Conservation (phyloP, 768 basidiomycete species). For the Phlebiopsis flavidoalba region DNA sequence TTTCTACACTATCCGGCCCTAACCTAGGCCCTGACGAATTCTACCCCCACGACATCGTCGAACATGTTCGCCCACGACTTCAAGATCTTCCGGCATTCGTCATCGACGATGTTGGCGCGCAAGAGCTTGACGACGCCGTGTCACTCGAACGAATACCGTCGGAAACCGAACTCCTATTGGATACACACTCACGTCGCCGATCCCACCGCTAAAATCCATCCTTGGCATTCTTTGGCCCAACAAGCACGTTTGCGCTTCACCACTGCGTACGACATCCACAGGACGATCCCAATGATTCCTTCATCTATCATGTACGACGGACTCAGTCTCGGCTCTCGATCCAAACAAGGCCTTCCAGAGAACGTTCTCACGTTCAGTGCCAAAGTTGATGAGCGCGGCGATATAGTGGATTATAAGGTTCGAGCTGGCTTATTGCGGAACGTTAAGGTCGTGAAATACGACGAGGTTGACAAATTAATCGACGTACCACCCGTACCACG, state of each 20-base stretch:
- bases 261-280: constrained; percentile 62
- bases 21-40: constrained; percentile 61
- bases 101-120: constrained; percentile 73
- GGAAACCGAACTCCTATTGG: constrained; percentile 64
- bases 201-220: constrained; percentile 75
- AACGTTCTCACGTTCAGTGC: constrained; percentile 78
- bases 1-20: constrained; percentile 10
- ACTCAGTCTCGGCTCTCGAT: constrained; percentile 42
- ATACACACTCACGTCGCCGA: constrained; percentile 92
- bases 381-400: constrained; percentile 54
- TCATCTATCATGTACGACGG: constrained; percentile 42
- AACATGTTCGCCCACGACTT: constrained; percentile 81
- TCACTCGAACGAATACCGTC: constrained; percentile 67
- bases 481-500: constrained; percentile 17
- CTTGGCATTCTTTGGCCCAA: constrained; percentile 55
- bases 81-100: constrained; percentile 78
- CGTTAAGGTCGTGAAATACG: constrained; percentile 59
- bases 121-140: constrained; percentile 92
- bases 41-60: constrained; percentile 57
- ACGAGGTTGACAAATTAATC: constrained; percentile 53
- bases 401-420: constrained; percentile 66
- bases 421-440: constrained; percentile 73
- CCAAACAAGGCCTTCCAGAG: constrained; percentile 33
- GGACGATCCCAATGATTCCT: constrained; percentile 73
- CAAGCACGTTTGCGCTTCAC: constrained; percentile 47